phyloP scores from a whole-genome alignment of 768 basidiomycete genomes.

The Daedaleopsis sinensis region DNA sequence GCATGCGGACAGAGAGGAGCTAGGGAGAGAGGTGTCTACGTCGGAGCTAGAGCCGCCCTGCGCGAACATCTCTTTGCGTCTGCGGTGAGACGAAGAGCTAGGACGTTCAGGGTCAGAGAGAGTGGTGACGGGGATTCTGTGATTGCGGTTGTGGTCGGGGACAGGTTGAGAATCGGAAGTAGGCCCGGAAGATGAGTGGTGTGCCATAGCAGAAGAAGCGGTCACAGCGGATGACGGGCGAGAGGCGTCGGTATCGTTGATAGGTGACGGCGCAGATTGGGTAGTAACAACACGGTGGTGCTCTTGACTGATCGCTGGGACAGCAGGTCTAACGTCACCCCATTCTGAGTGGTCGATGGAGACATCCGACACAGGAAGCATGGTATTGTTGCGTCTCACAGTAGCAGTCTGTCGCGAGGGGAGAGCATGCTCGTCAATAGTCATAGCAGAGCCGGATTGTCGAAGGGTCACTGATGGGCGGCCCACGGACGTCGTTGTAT shows the following conservation, averaged over 20 bases:
- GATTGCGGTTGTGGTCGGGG: neutral
- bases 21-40: slow-evolving; percentile 5
- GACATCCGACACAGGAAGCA: too few relatives aligned
- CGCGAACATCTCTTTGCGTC: neutral
- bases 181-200: slow-evolving; percentile 13
- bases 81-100: neutral
- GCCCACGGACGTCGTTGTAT: neutral
- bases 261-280: neutral
- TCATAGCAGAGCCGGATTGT: neutral
- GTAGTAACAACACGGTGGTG: too few relatives aligned
- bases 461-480: neutral
- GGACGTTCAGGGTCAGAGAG: neutral
- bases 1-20: slow-evolving; percentile 9
- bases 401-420: neutral
- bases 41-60: slow-evolving; percentile 4
- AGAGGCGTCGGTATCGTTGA: neutral
- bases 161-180: neutral
- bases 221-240: slow-evolving; percentile 16
- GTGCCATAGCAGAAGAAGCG: slow-evolving; percentile 6
- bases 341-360: neutral
- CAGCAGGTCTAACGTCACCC: neutral
- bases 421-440: neutral
- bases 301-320: neutral
- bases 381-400: neutral
- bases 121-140: neutral